phyloP scores from a whole-genome alignment of 2,329 filamentous ascomycete genomes.

The Fusarium anthophilum region DNA sequence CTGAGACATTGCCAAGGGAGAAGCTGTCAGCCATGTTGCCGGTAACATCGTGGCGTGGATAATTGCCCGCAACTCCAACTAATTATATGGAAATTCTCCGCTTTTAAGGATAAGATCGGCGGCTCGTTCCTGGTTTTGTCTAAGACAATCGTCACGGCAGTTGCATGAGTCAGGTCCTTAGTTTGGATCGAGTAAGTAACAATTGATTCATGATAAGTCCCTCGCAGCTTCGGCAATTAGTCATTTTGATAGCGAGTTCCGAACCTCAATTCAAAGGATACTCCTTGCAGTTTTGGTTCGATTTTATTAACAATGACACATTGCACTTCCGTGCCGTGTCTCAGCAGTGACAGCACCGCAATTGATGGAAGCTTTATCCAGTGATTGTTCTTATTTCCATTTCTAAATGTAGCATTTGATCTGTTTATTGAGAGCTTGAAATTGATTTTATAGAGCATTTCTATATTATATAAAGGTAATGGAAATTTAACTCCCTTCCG shows the following conservation, averaged over 20 bases:
- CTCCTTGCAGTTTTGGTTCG: neutral
- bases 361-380: rapidly evolving
- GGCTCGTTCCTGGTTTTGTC: neutral
- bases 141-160: neutral
- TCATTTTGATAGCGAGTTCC: neutral
- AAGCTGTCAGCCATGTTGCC: neutral
- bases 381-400: rapidly evolving
- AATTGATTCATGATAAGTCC: neutral
- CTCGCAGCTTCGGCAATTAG: neutral
- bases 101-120: neutral
- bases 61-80: neutral
- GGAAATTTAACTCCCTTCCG: rapidly evolving
- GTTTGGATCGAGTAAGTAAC: neutral
- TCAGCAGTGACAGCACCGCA: too few relatives aligned
- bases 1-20: neutral
- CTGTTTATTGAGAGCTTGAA: rapidly evolving
- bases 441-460: too few relatives aligned
- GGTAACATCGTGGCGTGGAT: neutral
- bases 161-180: neutral
- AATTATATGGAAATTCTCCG: neutral
- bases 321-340: neutral
- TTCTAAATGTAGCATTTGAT: rapidly evolving
- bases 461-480: neutral
- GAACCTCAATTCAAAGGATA: neutral
- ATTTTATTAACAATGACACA: rapidly evolving